Conservation (phyloP, 2,329 filamentous ascomycete species). For the Fusarium sp. region DNA sequence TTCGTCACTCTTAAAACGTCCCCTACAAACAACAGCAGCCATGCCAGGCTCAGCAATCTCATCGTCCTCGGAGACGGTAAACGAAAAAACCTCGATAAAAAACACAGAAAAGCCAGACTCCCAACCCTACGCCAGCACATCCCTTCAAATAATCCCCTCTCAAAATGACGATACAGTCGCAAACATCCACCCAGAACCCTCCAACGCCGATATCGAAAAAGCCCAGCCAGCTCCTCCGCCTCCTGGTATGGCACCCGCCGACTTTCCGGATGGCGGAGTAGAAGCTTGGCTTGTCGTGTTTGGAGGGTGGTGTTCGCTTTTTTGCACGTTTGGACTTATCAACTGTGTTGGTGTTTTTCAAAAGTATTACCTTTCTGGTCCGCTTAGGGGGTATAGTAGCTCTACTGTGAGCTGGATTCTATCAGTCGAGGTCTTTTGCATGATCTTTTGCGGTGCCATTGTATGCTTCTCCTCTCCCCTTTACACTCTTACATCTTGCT, state of each 20-base stretch:
- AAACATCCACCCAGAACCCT: constrained; percentile 41
- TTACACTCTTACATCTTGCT: neutral
- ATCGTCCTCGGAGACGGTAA: constrained; percentile 41
- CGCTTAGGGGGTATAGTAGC: constrained; percentile 58
- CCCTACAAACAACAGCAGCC: neutral
- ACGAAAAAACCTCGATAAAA: constrained; percentile 26
- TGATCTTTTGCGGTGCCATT: constrained; percentile 60
- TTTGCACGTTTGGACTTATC: constrained; percentile 57
- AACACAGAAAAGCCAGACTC: constrained; percentile 22
- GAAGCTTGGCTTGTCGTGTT: constrained; percentile 68
- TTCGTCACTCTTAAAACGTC: neutral
- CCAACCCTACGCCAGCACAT: constrained; percentile 1
- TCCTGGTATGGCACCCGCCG: constrained; percentile 54
- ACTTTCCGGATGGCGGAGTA: constrained; percentile 69
- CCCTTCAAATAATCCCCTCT: constrained; percentile 5
- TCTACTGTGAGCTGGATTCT: constrained; percentile 70
- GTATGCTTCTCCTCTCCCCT: constrained; percentile 48
- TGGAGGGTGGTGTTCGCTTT: constrained; percentile 56
- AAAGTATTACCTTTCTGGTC: constrained; percentile 64
- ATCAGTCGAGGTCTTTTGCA: constrained; percentile 61
- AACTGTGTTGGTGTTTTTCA: constrained; percentile 67
- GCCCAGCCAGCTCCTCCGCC: constrained; percentile 27
- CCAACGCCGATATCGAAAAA: constrained; percentile 44
- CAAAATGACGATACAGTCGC: constrained; percentile 26
- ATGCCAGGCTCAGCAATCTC: constrained; percentile 40